Evolutionary conservation across 2,329 filamentous ascomycete genomes (phyloP).

Genomic region (Trichoderma sp.): DNA sequence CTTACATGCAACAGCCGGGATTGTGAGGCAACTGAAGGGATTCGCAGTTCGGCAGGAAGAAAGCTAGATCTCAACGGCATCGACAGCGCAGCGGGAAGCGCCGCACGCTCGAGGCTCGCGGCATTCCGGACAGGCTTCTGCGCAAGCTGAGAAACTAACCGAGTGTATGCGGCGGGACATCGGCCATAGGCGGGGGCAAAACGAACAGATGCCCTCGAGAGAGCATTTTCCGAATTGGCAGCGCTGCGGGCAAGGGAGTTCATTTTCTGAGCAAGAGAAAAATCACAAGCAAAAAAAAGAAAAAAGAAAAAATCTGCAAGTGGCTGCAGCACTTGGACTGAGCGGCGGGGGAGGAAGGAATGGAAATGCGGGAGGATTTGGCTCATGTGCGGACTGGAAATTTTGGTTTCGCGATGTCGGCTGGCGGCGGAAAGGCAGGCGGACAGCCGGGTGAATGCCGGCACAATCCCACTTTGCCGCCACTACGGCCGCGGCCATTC

Average conservation of each 20-base stretch:
- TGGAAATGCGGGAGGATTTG: conserved; percentile 28
- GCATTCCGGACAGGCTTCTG: conserved; percentile 32
- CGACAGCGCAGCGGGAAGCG: conserved; percentile 33
- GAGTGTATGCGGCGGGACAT: conserved; percentile 48
- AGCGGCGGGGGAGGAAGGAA: conserved; percentile 28
- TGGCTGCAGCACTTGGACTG: conserved; percentile 31
- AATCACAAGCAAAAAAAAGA: conserved; percentile 13
- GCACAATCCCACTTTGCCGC: conserved; percentile 31
- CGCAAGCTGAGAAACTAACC: conserved; percentile 45
- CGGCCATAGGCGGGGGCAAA: conserved; percentile 41
- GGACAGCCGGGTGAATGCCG: conserved; percentile 40
- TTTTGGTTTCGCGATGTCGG: conserved; percentile 44
- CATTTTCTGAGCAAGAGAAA: conserved; percentile 40
- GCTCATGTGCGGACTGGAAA: conserved; percentile 35
- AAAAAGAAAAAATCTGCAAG: conserved; percentile 30
- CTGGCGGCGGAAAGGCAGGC: conserved; percentile 38
- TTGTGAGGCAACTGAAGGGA: conserved; percentile 37
- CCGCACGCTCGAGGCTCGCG: conserved; percentile 31
- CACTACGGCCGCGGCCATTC: background rate
- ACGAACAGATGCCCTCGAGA: conserved; percentile 45
- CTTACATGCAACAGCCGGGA: conserved; percentile 38
- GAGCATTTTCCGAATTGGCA: conserved; percentile 42
- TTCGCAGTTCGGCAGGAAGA: conserved; percentile 37
- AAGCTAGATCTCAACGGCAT: conserved; percentile 50
- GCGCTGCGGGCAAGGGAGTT: conserved; percentile 49